Percentiles rank a stretch among this genome's conserved stretches.
Conservation (phyloP, 225 moss, liverwort and hornwort genomes). For the Straminergon stramineum region DNA sequence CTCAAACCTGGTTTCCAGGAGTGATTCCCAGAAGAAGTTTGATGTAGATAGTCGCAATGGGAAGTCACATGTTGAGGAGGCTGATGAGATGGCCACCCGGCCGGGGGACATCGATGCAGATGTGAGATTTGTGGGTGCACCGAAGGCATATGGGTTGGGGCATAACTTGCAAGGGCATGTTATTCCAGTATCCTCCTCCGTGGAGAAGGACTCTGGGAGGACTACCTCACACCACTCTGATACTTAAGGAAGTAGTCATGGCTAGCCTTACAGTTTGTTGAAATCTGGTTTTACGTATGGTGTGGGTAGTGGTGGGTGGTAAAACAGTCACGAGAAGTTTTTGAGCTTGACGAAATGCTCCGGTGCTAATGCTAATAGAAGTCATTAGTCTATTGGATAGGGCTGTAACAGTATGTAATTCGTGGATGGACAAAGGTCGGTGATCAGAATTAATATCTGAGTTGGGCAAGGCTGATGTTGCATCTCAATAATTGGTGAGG, state of each 20-base stretch:
- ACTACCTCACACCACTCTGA: not conserved
- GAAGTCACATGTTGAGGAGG: slow-evolving; percentile 17
- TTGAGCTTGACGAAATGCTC: slow-evolving; percentile 3
- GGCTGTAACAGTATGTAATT: slow-evolving; percentile 31
- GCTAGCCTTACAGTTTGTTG: not conserved
- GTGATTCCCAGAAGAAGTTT: slow-evolving; percentile 26
- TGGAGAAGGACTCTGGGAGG: slow-evolving; percentile 3
- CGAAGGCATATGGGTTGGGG: slow-evolving; percentile 33
- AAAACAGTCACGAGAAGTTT: not conserved
- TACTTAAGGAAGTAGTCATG: slow-evolving; percentile 3
- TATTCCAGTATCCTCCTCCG: slow-evolving; percentile 2
- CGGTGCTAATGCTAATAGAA: slow-evolving; percentile 11
- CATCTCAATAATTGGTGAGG: slow-evolving; percentile 21
- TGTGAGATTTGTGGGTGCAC: slow-evolving; percentile 6
- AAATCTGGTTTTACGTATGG: not conserved
- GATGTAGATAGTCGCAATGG: slow-evolving; percentile 30
- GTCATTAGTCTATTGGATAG: slow-evolving; percentile 15
- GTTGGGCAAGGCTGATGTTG: not conserved
- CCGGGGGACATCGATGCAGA: not conserved
- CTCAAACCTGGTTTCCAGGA: slow-evolving; percentile 10
- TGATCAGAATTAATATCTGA: slow-evolving; percentile 7
- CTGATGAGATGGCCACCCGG: slow-evolving; percentile 4
- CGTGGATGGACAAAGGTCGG: slow-evolving; percentile 18
- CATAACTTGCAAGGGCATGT: slow-evolving; percentile 46
- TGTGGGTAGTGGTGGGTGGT: not conserved